Percentiles rank a stretch among this genome's conserved stretches.
Evolutionary conservation across 148 eudicot species (phyloP).

Genomic region (Gaultheria prostrata): DNA sequence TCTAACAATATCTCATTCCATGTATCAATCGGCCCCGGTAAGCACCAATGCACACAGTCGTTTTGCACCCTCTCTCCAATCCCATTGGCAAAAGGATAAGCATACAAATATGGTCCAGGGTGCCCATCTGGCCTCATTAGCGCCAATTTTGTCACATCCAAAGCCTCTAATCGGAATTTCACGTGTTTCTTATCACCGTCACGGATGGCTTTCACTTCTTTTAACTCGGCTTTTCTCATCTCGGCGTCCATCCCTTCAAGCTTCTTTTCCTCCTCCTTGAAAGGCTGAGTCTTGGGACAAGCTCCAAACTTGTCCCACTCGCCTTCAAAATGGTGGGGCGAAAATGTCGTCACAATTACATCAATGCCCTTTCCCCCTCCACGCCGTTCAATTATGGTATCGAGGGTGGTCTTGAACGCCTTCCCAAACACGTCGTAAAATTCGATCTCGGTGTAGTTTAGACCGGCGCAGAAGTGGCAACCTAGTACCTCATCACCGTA

Average conservation of each 20-base stretch:
- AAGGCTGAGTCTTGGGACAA: conserved; percentile 73
- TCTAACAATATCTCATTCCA: conserved; percentile 93
- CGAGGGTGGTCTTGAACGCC: conserved; percentile 72
- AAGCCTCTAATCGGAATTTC: conserved; percentile 42
- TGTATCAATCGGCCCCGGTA: conserved; percentile 84
- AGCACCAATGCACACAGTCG: conserved; percentile 96
- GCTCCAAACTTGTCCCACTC: conserved; percentile 91
- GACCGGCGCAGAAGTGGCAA: conserved; percentile 55
- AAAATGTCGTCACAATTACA: conserved; percentile 74
- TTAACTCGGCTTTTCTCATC: conserved; percentile 61
- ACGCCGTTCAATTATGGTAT: conserved; percentile 44
- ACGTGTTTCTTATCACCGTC: conserved; percentile 6
- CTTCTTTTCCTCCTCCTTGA: conserved; percentile 39
- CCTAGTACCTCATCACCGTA: conserved; percentile 56
- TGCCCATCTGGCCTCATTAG: conserved; percentile 88
- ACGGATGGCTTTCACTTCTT: conserved; percentile 46
- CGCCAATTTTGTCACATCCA: conserved; percentile 74
- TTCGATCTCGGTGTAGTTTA: conserved; percentile 57
- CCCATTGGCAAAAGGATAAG: conserved; percentile 81
- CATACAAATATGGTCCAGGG: conserved; percentile 91
- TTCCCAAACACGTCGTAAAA: conserved; percentile 69
- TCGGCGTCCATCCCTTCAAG: conserved; percentile 71
- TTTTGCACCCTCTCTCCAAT: conserved; percentile 64
- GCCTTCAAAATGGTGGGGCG: conserved; percentile 93
- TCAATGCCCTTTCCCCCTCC: conserved; percentile 29